phyloP scores from a whole-genome alignment of 108 stramenopile genomes.

The Seminavis robusta region DNA sequence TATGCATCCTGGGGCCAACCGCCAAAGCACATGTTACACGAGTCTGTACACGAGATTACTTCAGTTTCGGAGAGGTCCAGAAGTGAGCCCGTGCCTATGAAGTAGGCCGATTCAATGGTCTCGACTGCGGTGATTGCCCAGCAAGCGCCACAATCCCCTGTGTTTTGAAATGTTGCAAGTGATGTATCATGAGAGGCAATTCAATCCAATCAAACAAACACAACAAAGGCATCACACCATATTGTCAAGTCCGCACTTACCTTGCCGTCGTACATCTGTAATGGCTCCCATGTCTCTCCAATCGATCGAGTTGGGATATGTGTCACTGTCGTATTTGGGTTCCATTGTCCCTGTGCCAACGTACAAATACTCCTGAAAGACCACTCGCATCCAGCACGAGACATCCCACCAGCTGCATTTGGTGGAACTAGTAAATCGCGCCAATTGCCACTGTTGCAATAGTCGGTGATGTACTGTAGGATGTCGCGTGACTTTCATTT shows the following conservation, averaged over 20 bases:
- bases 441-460: constrained; percentile 3
- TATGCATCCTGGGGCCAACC: constrained; percentile 91
- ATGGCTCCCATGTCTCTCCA: constrained; percentile 83
- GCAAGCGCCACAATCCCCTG: constrained; percentile 76
- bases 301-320: constrained; percentile 60
- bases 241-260: too few relatives aligned
- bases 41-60: constrained; percentile 68
- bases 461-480: constrained; percentile 27
- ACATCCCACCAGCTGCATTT: constrained; percentile 70
- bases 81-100: constrained; percentile 59
- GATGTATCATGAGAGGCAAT: neutral
- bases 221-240: neutral
- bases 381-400: constrained; percentile 58
- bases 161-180: neutral
- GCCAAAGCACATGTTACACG: constrained; percentile 78
- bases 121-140: constrained; percentile 91
- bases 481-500: constrained; percentile 2
- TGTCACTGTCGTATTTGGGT: constrained; percentile 48
- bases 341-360: constrained; percentile 68
- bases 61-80: constrained; percentile 69
- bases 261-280: constrained; percentile 63
- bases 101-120: constrained; percentile 78
- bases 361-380: constrained; percentile 46
- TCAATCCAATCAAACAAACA: neutral
- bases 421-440: neutral